These are phyloP conservation scores for Calonectria henricotiae DNA, from an alignment of 2,329 filamentous ascomycete genomes.

Conservation along the genomic window DNA sequence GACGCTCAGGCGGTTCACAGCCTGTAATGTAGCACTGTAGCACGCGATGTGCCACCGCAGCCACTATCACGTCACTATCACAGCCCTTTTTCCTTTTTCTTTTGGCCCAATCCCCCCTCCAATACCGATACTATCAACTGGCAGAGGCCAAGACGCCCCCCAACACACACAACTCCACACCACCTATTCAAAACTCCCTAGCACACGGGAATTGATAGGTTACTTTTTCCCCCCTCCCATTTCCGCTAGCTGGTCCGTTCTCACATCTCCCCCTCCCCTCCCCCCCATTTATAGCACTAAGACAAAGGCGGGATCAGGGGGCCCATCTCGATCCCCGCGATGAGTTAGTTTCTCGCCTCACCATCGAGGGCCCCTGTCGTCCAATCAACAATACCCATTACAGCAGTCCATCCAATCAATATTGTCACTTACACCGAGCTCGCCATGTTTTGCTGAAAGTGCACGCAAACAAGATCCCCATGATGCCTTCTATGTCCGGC, in stretches of 20 bases:
- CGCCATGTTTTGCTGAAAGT: neutral
- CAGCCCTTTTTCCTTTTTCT: neutral
- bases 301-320: neutral
- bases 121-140: neutral
- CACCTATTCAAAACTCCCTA: neutral
- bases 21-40: constrained; percentile 6
- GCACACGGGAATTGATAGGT: neutral
- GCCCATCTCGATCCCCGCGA: neutral
- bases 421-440: constrained; percentile 9
- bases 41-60: neutral
- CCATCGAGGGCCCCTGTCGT: neutral
- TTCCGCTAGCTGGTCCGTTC: neutral
- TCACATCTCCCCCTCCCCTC: neutral
- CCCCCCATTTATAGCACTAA: neutral
- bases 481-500: neutral
- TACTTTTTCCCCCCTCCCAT: neutral
- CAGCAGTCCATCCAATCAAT: neutral
- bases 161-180: neutral
- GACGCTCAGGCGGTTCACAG: neutral
- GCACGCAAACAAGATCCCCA: neutral
- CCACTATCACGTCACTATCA: neutral
- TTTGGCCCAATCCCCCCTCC: neutral
- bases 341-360: neutral
- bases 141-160: neutral
- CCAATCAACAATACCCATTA: neutral